phyloP scores from a whole-genome alignment of 2,329 filamentous ascomycete species.

The Aspergillus luchuensis region DNA sequence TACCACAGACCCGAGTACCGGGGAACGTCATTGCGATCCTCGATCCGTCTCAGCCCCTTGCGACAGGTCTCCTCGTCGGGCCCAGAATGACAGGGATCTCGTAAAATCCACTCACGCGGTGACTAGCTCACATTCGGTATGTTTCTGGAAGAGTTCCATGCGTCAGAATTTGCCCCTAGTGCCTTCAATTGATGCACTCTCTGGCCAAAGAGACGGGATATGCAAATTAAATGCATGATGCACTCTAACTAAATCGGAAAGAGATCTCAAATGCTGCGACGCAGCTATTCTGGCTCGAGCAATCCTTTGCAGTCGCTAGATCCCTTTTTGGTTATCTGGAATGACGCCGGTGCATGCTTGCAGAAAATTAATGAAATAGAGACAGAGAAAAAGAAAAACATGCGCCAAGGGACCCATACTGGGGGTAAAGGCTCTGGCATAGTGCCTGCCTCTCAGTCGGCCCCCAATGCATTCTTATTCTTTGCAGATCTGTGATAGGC shows the following conservation, averaged over 20 bases:
- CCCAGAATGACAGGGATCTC: background rate
- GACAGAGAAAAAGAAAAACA: background rate
- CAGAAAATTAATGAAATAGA: background rate
- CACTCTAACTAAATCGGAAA: constrained; percentile 8
- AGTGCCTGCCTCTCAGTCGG: background rate
- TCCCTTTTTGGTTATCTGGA: background rate
- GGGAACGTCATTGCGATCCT: constrained; percentile 2
- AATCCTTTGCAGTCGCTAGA: background rate
- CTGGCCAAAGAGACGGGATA: background rate
- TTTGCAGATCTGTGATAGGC: background rate
- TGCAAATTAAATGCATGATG: background rate
- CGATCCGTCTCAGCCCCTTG: background rate
- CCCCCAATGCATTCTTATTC: background rate
- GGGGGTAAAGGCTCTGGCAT: background rate
- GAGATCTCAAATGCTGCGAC: constrained; percentile 8
- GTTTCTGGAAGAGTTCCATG: constrained; percentile 5
- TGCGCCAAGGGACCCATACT: background rate
- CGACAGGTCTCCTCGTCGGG: background rate
- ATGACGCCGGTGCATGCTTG: background rate
- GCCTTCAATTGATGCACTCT: background rate
- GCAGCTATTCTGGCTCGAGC: background rate
- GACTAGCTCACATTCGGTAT: constrained; percentile 1
- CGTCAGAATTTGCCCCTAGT: constrained; percentile 8
- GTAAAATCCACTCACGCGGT: background rate
- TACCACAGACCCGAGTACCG: background rate